These are phyloP conservation scores for Fusarium pininemorale DNA, from an alignment of 2,329 filamentous ascomycete genomes.

Conservation along the genomic window DNA sequence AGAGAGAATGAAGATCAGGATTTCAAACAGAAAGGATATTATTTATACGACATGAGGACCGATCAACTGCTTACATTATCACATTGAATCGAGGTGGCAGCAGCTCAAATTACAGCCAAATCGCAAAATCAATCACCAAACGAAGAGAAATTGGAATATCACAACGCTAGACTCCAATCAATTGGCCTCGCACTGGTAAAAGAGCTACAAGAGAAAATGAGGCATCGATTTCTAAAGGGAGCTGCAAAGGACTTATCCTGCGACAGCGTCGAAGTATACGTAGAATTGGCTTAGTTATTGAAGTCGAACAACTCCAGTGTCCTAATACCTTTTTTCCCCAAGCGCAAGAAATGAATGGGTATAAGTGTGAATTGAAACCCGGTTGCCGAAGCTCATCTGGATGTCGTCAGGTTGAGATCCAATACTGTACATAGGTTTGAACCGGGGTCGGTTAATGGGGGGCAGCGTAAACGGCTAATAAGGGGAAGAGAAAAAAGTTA, in stretches of 20 bases:
- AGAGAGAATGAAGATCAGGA: neutral
- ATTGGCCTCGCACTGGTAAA: neutral
- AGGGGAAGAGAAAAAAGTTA: slow-evolving; percentile 7
- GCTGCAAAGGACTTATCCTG: neutral
- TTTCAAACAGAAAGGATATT: neutral
- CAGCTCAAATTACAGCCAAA: neutral
- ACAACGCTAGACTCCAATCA: neutral
- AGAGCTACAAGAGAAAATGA: neutral
- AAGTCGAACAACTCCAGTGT: neutral
- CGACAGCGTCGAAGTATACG: neutral
- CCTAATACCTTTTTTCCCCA: too few species aligned
- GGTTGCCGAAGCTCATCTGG: neutral
- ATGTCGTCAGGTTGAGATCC: neutral
- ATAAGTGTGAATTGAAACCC: neutral
- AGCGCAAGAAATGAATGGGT: neutral
- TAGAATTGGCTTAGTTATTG: neutral
- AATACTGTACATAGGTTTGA: neutral
- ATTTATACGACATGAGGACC: neutral
- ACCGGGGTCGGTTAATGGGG: slow-evolving; percentile 1
- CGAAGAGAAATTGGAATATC: neutral
- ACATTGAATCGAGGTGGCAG: neutral
- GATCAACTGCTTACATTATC: neutral
- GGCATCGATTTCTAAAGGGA: neutral
- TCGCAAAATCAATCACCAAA: neutral
- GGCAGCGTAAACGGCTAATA: neutral